Evolutionary conservation across 2,329 filamentous ascomycete species (phyloP), one percentile per base, ranked within the genome.

Genomic region (Sporothrix luriei): DNA sequence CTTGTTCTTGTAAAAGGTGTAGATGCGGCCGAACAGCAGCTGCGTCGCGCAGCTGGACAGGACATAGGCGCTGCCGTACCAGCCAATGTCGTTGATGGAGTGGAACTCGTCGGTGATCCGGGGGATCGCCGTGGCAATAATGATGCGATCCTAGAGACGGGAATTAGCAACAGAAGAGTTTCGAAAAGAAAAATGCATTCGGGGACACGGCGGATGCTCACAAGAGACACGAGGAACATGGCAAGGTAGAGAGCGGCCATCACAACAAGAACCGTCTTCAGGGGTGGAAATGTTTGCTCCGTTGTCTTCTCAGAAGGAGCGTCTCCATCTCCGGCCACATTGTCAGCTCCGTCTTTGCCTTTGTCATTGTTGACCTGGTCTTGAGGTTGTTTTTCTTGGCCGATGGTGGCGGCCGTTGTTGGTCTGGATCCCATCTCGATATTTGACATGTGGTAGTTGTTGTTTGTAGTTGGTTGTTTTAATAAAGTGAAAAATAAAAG

Each of bases 1-100:
- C 68, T 79, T 80, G 69, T 80, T 73, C 55, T 76, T 76, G 73
- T 77, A 80, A 73, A 80, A 79, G 52, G 74, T 77, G 72, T 80
- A 82, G 51, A 81, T 69, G 72, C 80, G 80, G 70, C 80, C 79
- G 55, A 79, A 82, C 46, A 79, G 70, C 16, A 81, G 77, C 74
- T 81, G 80, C 26, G 73, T 72, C 11, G 73, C 68, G 55, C 72
- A 74, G 29, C 59, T 70, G 26, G 71, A 51, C 24, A 74, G 61
- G 48, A 72, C 62, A 62, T 72, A 74, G 4, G 73, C 71, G 24
- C 69, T 73, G 49, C 69, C 72, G 54, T 74, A 74, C 73, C 73
- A 74, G 71, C 71, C 71, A 52, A 72, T 73, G 69, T 72, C 72
- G 55, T 57, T 59, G 57, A 68, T 66, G 13, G 73, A 71, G 57